Conservation (phyloP, 2,329 filamentous ascomycete species). For the Fulvia fulva region DNA sequence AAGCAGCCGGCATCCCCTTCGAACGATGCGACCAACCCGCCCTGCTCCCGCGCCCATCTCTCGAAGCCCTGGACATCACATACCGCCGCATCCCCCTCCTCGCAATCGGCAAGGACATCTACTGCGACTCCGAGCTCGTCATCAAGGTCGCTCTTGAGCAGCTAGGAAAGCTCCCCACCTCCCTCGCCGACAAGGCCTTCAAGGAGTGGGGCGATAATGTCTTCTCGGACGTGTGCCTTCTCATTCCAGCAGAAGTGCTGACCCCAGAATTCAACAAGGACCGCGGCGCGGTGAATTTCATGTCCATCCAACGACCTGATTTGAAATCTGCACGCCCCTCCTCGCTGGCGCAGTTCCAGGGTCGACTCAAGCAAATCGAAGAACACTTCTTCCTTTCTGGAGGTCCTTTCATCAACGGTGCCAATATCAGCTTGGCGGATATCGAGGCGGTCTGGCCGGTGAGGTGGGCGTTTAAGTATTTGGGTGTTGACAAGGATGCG, state of each 20-base stretch:
- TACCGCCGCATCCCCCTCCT: constrained; percentile 33
- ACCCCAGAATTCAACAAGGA: constrained; percentile 27
- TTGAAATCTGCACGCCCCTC: constrained; percentile 20
- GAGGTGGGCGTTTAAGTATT: constrained; percentile 22
- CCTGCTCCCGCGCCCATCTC: constrained; percentile 28
- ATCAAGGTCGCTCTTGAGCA: constrained; percentile 19
- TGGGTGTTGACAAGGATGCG: constrained; percentile 21
- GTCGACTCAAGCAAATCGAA: constrained; percentile 22
- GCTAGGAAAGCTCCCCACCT: constrained; percentile 18
- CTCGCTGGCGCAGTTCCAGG: constrained; percentile 22
- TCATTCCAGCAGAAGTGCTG: constrained; percentile 23
- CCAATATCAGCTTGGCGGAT: constrained; percentile 24
- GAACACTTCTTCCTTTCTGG: constrained; percentile 17
- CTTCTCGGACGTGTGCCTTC: constrained; percentile 21
- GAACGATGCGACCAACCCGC: constrained; percentile 26
- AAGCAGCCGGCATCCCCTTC: constrained; percentile 22
- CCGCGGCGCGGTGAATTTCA: constrained; percentile 25
- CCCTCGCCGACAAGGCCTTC: constrained; percentile 29
- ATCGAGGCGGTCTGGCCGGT: constrained; percentile 27
- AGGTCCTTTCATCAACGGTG: constrained; percentile 25
- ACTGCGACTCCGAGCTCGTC: constrained; percentile 27
- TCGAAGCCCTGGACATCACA: constrained; percentile 30
- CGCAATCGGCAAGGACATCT: constrained; percentile 32
- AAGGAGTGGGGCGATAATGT: constrained; percentile 25
- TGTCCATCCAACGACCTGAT: constrained; percentile 24